A percentile compares a stretch with the other conserved stretches of the same genome.
phyloP scores from a whole-genome alignment of 2,329 filamentous ascomycete genomes.

The Ambrosiella cleistominuta region DNA sequence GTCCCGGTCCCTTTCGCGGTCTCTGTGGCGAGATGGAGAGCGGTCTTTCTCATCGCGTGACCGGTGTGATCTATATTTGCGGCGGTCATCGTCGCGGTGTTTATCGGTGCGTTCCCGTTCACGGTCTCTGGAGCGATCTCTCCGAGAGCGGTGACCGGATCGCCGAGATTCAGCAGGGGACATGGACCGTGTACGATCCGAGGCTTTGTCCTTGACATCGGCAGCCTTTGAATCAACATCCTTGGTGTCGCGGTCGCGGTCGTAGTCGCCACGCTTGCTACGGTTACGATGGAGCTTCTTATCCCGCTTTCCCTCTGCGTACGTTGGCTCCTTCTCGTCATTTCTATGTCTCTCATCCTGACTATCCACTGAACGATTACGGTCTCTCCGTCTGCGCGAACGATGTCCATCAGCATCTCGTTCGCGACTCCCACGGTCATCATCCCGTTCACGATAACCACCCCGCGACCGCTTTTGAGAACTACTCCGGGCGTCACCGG shows the following conservation, averaged over 20 bases:
- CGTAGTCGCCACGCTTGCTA: constrained; percentile 28
- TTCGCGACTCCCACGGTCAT: constrained; percentile 12
- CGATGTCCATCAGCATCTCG: constrained; percentile 13
- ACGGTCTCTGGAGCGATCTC: constrained; percentile 31
- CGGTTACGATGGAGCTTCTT: constrained; percentile 17
- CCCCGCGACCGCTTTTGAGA: constrained; percentile 24
- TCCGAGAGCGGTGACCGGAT: constrained; percentile 39
- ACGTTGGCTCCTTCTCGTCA: neutral
- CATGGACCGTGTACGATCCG: constrained; percentile 43
- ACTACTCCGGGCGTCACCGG: constrained; percentile 27
- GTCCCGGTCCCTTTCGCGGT: constrained; percentile 18
- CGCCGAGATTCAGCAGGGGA: constrained; percentile 43
- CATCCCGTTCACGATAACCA: constrained; percentile 8
- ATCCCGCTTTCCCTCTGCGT: constrained; percentile 1
- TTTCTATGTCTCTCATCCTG: constrained; percentile 15
- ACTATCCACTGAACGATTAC: constrained; percentile 17
- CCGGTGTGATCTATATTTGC: constrained; percentile 23
- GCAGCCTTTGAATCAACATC: constrained; percentile 33
- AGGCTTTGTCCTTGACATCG: constrained; percentile 27
- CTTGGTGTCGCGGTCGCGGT: constrained; percentile 30
- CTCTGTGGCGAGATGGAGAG: constrained; percentile 14
- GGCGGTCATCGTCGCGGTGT: constrained; percentile 28
- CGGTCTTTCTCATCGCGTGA: constrained; percentile 22
- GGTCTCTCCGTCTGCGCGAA: constrained; percentile 17
- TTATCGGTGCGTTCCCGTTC: constrained; percentile 26